Conservation (phyloP, 2,329 filamentous ascomycete genomes). For the Rutstroemia sp. region DNA sequence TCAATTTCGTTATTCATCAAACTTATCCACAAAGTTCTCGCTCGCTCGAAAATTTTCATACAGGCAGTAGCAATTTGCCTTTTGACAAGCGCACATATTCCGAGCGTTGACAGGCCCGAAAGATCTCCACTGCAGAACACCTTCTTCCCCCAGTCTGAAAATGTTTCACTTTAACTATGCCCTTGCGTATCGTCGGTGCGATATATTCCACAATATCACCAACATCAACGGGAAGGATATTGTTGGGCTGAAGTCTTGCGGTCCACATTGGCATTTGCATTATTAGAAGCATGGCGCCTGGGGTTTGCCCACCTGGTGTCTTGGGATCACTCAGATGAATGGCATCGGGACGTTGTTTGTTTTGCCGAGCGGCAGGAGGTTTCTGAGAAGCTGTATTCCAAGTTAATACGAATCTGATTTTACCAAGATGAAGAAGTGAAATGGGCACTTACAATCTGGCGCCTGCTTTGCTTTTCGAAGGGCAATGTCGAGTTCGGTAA, state of each 20-base stretch:
- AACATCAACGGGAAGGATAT: not conserved
- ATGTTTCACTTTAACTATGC: not conserved
- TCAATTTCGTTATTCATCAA: too few relatives aligned
- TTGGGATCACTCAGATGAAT: not conserved
- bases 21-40: not conserved
- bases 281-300: not conserved
- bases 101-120: not conserved
- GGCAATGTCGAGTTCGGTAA: too few relatives aligned
- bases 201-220: not conserved
- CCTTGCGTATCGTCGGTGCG: not conserved
- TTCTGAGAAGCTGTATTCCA: too few relatives aligned
- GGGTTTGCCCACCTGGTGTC: not conserved
- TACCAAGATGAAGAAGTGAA: too few relatives aligned
- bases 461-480: too few relatives aligned
- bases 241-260: not conserved
- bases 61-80: not conserved
- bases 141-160: conserved; percentile 3
- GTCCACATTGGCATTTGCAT: not conserved
- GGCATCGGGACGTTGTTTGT: too few relatives aligned
- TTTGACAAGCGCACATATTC: not conserved
- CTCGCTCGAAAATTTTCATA: conserved; percentile 4
- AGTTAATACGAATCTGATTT: too few relatives aligned
- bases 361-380: too few relatives aligned
- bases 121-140: not conserved
- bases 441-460: too few relatives aligned